Percentiles rank a stretch among this genome's conserved stretches.
phyloP scores from a whole-genome alignment of 192 early-diverging fungal species.

The Rhizophagus sp. region DNA sequence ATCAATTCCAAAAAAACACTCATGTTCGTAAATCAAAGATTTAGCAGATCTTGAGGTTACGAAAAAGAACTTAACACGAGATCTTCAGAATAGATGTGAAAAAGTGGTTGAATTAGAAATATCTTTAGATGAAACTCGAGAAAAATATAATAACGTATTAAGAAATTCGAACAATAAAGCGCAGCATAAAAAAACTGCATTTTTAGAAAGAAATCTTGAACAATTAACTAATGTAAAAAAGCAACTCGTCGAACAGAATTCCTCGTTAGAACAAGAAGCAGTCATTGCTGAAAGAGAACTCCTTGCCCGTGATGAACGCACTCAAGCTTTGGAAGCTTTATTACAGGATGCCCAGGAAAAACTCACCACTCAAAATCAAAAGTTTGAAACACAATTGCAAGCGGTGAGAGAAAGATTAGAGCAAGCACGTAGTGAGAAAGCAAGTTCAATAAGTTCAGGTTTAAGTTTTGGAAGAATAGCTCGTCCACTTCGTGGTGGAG shows the following conservation, averaged over 20 bases:
- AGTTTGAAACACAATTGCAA: too few relatives aligned
- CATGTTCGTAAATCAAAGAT: conserved; percentile 33
- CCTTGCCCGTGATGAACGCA: conserved; percentile 88
- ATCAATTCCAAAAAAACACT: too few relatives aligned
- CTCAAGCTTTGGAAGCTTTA: conserved; percentile 81
- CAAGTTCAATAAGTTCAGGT: too few relatives aligned
- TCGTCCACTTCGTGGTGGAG: too few relatives aligned
- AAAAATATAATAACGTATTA: conserved; percentile 86
- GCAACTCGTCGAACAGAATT: conserved; percentile 94
- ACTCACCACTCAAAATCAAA: conserved; percentile 39
- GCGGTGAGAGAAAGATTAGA: too few relatives aligned
- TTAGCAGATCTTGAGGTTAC: too few relatives aligned
- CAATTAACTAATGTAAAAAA: conserved; percentile 94
- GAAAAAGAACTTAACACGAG: conserved; percentile 72
- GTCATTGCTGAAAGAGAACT: conserved; percentile 90
- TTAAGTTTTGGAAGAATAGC: too few relatives aligned
- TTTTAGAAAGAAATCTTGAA: conserved; percentile 94
- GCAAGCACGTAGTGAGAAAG: conserved; percentile 34
- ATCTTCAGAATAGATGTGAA: conserved; percentile 96
- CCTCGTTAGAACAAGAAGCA: conserved; percentile 91
- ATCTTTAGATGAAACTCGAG: conserved; percentile 92
- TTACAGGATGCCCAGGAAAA: conserved; percentile 86
- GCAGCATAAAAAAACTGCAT: conserved; percentile 94
- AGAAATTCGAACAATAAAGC: conserved; percentile 79
- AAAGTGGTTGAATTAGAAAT: conserved; percentile 98